Evolutionary conservation across 2,329 filamentous ascomycete species (phyloP), one percentile per base, ranked within the genome.

Genomic region (Chaetomiaceae sp.): DNA sequence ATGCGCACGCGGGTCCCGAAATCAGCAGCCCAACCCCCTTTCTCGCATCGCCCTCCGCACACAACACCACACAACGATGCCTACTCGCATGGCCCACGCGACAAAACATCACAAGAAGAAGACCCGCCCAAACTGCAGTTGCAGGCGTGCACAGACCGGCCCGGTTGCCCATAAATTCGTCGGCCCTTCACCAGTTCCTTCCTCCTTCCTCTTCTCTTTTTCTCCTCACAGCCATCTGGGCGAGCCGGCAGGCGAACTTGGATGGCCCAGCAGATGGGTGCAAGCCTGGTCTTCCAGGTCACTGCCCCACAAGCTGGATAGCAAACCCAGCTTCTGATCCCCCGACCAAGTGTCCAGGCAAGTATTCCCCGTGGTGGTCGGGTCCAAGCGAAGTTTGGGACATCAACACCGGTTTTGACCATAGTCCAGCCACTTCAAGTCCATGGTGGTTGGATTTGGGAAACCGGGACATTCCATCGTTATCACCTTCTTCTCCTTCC

Each of bases 131-230:
- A 11, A 31, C 27, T 31, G 27, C 27, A 31, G 27, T 37, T 45
- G 43, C 43, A 55, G 31, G n/a, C 31, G 48, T 47, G 53, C 53
- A 55, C 48, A 44, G 53, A 40, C 53, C 53, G 48, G 14, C 31
- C 29, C 15, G 37, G 20, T 12, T 17, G 19, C 3, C 15, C 45
- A 51, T 48, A 44, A 39, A 48, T 48, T 22, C 19, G 17, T 23
- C 6, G 4, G 19, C 31, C 9, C 8, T 27, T 39, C 33, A 22
- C 12, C 33, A 40, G 47, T n/a, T 25, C 17, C 25, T 44, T 43
- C 53, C 37, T 23, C 15, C 17, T 29, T 14, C 11, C 47, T 33
- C 22, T 7, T 40, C 33, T 50, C 36, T 27, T 27, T 40, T 22
- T 25, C 25, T 27, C 22, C 40, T 15, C 27, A 37, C 39, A n/a